Evolutionary conservation across 2,329 filamentous ascomycete genomes (phyloP), one percentile per base, ranked within the genome.

Genomic region (Penicillium hordei): DNA sequence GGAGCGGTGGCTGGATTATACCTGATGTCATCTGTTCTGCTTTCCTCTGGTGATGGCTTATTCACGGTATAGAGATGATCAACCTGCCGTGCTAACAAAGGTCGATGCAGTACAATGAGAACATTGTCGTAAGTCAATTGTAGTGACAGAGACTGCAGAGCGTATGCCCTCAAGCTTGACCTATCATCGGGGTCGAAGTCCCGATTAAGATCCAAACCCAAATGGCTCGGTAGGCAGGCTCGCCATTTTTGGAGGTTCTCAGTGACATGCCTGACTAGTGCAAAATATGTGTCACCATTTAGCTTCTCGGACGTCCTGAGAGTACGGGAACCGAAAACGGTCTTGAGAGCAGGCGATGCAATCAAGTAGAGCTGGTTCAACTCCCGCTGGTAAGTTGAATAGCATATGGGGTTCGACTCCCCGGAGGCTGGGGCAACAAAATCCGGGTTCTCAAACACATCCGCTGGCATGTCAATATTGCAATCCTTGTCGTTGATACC

Each of bases 71-170:
- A 65, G 8, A 75, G 59, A 55, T 70, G 62, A 43, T 74, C 65
- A 15, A 75, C 69, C 25, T 75, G 71, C 45, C 69, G 61, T n/a
- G 75, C 72, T 5, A 78, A 58, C 5, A 78, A 65, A 5, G 77
- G 77, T n/a, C 76, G 74, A 59, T 78, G 73, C 7, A 79, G 65
- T 4, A 79, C 71, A 40, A 79, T 77, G 5, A 77, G 64, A 5
- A 79, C 61, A 52, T 77, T 79, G 58, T 79, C 76, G 36, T 75
- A 79, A 1, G 77, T 78, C 5, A 79, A 61, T 43, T 78, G 73
- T n/a, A 79, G 53, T 9, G 77, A 72, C n/a, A 79, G 56, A 1
- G 76, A 71, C 58, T 79, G 77, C 1, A 79, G 53, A 5, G 66
- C 63, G 42, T 68, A 55, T 15, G 64, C 62, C 38, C 60, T 67